Evolutionary conservation across 2,329 filamentous ascomycete genomes (phyloP).

Genomic region (Pestalotiopsis sp.): DNA sequence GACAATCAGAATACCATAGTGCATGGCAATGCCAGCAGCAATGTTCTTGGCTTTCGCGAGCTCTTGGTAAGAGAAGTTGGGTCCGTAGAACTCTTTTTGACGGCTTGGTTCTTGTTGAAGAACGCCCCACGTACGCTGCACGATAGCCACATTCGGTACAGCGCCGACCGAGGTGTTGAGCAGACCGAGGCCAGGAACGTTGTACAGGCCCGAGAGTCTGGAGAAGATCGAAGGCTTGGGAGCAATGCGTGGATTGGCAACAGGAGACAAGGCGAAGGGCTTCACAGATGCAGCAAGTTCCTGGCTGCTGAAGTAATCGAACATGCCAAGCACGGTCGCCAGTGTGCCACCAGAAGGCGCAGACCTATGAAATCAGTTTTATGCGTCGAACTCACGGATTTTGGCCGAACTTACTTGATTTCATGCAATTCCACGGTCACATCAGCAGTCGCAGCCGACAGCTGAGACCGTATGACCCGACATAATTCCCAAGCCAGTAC

Average conservation of each 20-base stretch:
- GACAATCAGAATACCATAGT: constrained; percentile 47
- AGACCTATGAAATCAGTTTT: constrained; percentile 33
- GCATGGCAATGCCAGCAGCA: constrained; percentile 48
- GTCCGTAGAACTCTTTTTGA: constrained; percentile 53
- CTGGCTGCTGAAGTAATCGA: constrained; percentile 51
- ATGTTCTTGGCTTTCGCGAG: constrained; percentile 51
- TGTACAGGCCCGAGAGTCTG: constrained; percentile 49
- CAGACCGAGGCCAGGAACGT: constrained; percentile 52
- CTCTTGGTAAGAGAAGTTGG: constrained; percentile 60
- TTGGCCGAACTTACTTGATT: constrained; percentile 33
- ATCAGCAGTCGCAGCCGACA: constrained; percentile 51
- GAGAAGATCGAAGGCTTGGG: constrained; percentile 39
- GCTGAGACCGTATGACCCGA: constrained; percentile 47
- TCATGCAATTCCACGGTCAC: constrained; percentile 51
- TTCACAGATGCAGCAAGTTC: constrained; percentile 45
- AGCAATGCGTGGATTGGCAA: constrained; percentile 41
- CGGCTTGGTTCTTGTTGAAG: constrained; percentile 45
- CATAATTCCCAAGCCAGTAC: constrained; percentile 56
- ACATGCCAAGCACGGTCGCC: constrained; percentile 61
- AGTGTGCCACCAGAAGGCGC: constrained; percentile 67
- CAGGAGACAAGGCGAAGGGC: constrained; percentile 60
- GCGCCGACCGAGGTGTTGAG: constrained; percentile 53
- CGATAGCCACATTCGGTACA: constrained; percentile 51
- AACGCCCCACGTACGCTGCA: constrained; percentile 65
- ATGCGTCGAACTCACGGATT: neutral